Evolutionary conservation across 441 rosid genomes (phyloP), one percentile per base, ranked within the genome.

Genomic region (Euphorbia celastroides): DNA sequence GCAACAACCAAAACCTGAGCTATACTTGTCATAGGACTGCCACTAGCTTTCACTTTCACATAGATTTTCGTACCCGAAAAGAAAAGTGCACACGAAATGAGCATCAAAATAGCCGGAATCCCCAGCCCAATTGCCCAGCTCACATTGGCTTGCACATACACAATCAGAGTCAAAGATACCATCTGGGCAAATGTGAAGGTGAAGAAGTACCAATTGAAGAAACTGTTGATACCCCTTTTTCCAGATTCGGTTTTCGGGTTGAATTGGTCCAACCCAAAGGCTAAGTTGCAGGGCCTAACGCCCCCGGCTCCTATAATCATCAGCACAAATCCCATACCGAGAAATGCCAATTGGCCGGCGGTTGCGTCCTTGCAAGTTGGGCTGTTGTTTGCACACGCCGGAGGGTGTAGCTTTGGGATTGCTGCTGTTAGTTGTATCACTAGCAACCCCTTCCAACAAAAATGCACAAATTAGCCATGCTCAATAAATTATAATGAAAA

Each of bases 121-220:
- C 78, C 81, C 62, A 89, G 70, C 48, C 96, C 96, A 25, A 86
- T 77, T 1, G 91, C 74, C 96, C 93, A 89, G 55, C 89, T 87
- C 28, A 87, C 81, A 31, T 87, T 86, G 44, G 90, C 78, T 77
- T 89, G 96, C 58, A 89, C 67, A 5, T 89, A 87, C 28, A 89
- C 89, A 5, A 89, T 81, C 0, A 85, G 64, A 0, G 93, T 89
- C 52, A 87, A 64, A 52, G 96, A 79, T 31, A 87, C 62, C 85
- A 87, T 84, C 59, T 81, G 79, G 67, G 96, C 89, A 10, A 87
- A 83, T 13, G 88, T 89, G 85, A 77, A 85, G 64, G 86, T 87
- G 80, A 82, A 89, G 79, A 83, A 84, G 59, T 89, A 87, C 96
- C 96, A 89, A 58, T 87, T 89, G 75, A 89, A 84, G 86, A 89